Conservation (phyloP, 2,329 filamentous ascomycete species). For the Ascomycota sp. region DNA sequence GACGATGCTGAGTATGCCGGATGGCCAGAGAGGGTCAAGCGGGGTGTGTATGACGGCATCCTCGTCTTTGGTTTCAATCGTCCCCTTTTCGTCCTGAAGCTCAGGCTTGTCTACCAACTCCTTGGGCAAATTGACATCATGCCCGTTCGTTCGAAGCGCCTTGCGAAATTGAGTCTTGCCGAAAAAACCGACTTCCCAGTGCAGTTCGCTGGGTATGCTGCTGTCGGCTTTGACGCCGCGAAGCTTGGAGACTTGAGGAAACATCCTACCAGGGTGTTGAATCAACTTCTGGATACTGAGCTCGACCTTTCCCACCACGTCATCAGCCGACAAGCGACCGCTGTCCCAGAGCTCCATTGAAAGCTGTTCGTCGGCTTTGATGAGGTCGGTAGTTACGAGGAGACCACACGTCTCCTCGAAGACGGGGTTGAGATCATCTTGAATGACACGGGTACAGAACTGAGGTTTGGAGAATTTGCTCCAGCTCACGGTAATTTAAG, state of each 20-base stretch:
- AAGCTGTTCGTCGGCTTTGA: conserved; percentile 51
- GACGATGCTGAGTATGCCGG: conserved; percentile 67
- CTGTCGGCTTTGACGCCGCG: conserved; percentile 65
- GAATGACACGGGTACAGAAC: conserved; percentile 39
- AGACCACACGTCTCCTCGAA: conserved; percentile 54
- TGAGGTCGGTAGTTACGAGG: conserved; percentile 48
- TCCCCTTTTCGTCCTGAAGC: conserved; percentile 70
- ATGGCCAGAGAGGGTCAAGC: conserved; percentile 90
- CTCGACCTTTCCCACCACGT: conserved; percentile 88
- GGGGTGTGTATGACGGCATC: conserved; percentile 79
- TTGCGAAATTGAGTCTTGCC: conserved; percentile 74
- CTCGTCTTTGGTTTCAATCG: conserved; percentile 48
- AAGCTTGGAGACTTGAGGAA: conserved; percentile 68
- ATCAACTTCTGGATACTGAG: conserved; percentile 89
- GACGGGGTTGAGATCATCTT: conserved; percentile 42
- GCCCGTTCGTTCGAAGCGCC: conserved; percentile 70
- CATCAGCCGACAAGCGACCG: conserved; percentile 77
- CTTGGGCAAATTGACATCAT: conserved; percentile 56
- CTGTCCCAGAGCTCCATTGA: conserved; percentile 63
- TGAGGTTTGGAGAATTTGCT: conserved; percentile 54
- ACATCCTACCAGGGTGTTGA: conserved; percentile 79
- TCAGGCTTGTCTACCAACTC: conserved; percentile 53
- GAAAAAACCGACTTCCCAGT: conserved; percentile 95
- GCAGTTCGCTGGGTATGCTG: conserved; percentile 78
- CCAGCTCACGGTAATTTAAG: conserved; percentile 55